A percentile compares a stretch with the other conserved stretches of the same genome.
phyloP scores from a whole-genome alignment of 1,139 yeast genomes.

The Geotrichum cucujoidarum region DNA sequence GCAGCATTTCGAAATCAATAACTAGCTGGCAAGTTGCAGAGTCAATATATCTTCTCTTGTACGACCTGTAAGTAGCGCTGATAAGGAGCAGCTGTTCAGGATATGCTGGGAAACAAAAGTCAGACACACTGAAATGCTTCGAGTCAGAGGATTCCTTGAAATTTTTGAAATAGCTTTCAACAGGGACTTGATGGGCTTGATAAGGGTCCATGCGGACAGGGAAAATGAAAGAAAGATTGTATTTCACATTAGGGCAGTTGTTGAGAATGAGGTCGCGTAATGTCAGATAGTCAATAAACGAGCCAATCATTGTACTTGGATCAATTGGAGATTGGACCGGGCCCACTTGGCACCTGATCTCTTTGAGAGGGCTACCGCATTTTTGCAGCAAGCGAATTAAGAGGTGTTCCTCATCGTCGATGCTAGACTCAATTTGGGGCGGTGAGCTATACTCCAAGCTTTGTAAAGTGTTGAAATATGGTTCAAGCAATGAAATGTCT shows the following conservation, averaged over 20 bases:
- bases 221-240: not conserved
- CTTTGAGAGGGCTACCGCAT: not conserved
- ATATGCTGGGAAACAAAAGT: not conserved
- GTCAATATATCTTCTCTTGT: not conserved
- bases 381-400: not conserved
- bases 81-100: not conserved
- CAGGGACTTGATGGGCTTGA: not conserved
- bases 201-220: not conserved
- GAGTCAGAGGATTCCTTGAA: slow-evolving; percentile 2
- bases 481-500: not conserved
- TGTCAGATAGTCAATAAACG: not conserved
- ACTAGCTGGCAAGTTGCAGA: not conserved
- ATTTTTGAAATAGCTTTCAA: not conserved
- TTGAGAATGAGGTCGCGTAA: not conserved
- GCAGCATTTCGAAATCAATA: not conserved
- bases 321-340: not conserved
- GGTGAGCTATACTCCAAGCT: not conserved
- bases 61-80: slow-evolving; percentile 3
- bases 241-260: slow-evolving; percentile 1
- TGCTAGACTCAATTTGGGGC: too few species aligned
- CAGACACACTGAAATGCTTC: not conserved
- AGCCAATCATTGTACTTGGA: not conserved
- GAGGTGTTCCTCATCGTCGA: not conserved
- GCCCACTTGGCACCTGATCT: not conserved
- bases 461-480: not conserved